phyloP scores from a whole-genome alignment of 139 green algal genomes.

The Gonium pectorale region DNA sequence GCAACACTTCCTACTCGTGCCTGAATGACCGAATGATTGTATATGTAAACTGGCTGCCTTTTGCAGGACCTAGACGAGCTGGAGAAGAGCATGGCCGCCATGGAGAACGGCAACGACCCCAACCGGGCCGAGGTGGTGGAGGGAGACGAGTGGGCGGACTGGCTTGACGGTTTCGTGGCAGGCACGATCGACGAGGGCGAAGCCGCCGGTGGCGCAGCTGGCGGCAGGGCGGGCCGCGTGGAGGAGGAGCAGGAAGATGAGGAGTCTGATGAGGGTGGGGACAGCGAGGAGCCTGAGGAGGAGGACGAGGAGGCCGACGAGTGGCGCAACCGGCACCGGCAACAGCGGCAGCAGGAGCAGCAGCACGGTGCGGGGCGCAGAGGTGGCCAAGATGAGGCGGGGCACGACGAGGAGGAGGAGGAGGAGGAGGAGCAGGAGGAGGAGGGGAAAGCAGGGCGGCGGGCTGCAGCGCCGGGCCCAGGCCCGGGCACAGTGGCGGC shows the following conservation, averaged over 20 bases:
- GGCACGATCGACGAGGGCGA: slow-evolving; percentile 48
- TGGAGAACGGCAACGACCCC: slow-evolving; percentile 43
- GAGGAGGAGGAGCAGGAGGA: background rate
- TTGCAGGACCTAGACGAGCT: slow-evolving; percentile 49
- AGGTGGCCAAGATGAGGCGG: background rate
- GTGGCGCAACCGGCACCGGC: slow-evolving; percentile 18
- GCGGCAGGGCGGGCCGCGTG: too few relatives aligned
- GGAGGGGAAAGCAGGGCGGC: background rate
- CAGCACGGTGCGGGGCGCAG: background rate
- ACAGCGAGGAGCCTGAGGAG: slow-evolving; percentile 44
- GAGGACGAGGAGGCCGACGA: slow-evolving; percentile 32
- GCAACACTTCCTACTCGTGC: too few relatives aligned
- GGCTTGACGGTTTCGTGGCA: slow-evolving; percentile 83
- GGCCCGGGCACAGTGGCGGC: background rate
- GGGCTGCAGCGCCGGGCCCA: background rate
- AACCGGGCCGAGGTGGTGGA: slow-evolving; percentile 15
- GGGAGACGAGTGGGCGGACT: slow-evolving; percentile 63
- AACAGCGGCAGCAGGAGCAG: background rate
- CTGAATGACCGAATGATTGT: too few relatives aligned
- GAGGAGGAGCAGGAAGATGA: slow-evolving; percentile 15
- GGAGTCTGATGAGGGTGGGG: background rate
- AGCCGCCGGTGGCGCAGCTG: background rate
- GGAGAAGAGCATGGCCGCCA: slow-evolving; percentile 31
- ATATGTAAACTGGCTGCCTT: too few relatives aligned
- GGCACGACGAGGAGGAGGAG: too few relatives aligned